Conservation (phyloP, 2,329 filamentous ascomycete genomes). For the Pseudocercospora musae region DNA sequence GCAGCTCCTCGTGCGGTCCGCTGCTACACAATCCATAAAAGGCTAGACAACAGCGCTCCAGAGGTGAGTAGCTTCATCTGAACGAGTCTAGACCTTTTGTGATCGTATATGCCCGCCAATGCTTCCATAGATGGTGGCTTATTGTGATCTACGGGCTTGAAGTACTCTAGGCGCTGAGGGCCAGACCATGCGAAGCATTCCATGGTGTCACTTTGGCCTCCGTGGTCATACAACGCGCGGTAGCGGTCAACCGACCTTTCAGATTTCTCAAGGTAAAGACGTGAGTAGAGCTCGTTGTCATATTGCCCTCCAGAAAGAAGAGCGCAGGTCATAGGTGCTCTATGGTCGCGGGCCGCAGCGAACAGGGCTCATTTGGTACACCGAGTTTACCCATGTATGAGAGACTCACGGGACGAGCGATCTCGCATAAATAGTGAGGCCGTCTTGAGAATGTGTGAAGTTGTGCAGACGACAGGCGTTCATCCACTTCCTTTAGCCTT, state of each 20-base stretch:
- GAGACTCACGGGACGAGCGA: neutral
- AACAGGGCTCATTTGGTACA: neutral
- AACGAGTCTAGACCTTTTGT: neutral
- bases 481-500: conserved; percentile 43
- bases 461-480: neutral
- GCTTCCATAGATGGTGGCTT: neutral
- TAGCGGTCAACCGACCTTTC: neutral
- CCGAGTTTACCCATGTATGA: neutral
- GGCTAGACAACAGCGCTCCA: no score
- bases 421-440: neutral
- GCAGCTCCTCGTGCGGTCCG: no score
- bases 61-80: neutral
- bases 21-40: no score
- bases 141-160: neutral
- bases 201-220: no score
- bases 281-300: neutral
- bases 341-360: neutral
- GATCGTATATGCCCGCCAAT: neutral
- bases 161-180: neutral
- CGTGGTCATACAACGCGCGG: neutral
- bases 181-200: no score
- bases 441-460: neutral
- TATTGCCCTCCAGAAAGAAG: neutral
- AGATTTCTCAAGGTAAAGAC: neutral
- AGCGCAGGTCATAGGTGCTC: neutral